Evolutionary conservation across 2,329 filamentous ascomycete genomes (phyloP), one percentile per base, ranked within the genome.

Genomic region (Mycogone perniciosa): DNA sequence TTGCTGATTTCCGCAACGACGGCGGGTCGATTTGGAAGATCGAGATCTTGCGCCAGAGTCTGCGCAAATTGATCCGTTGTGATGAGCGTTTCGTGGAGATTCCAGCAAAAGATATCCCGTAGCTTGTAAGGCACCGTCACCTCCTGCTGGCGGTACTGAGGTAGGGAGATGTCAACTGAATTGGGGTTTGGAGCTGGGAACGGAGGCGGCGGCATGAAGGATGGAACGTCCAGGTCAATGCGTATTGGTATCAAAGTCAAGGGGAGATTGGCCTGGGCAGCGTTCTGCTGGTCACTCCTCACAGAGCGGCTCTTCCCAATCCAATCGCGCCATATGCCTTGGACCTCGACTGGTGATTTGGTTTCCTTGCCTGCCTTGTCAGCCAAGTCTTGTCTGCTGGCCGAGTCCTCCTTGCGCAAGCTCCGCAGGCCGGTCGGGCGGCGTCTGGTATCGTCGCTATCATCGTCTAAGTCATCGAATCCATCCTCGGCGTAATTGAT

Each of bases 401-500:
- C 73, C 40, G 73, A 76, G 58, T 95, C 89, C 61, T 91, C 87
- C 59, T 87, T 83, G 62, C 89, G 82, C 62, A 91, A 69, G 62
- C 86, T 96, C 60, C 91, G 85, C 67, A 96, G 67, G 5, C 91
- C 90, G 0, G 90, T 95, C 9, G 88, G 87, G 2, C 85, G 85
- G 56, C 92, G 84, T 56, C 89, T 81, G 53, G 81, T 76, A 50
- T 89, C 86, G 56, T 89, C 86, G 45, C 87, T 85, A 56, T 89
- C 87, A 50, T 85, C 80, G 35, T 83, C 80, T 51, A 81, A 69
- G 62, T 92, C 90, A 58, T 96, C 92, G 64, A 86, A 95, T 43
- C 91, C 91, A 67, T 97, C 92, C 67, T 99, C 93, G 27, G 93
- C 92, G 65, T 99, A 99, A 72, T 96, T 99, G 71, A 97, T 93